A percentile compares a stretch with the other conserved stretches of the same genome.
Evolutionary conservation across 768 basidiomycete genomes (phyloP).

Genomic region (Macrolepiota albuminosa): DNA sequence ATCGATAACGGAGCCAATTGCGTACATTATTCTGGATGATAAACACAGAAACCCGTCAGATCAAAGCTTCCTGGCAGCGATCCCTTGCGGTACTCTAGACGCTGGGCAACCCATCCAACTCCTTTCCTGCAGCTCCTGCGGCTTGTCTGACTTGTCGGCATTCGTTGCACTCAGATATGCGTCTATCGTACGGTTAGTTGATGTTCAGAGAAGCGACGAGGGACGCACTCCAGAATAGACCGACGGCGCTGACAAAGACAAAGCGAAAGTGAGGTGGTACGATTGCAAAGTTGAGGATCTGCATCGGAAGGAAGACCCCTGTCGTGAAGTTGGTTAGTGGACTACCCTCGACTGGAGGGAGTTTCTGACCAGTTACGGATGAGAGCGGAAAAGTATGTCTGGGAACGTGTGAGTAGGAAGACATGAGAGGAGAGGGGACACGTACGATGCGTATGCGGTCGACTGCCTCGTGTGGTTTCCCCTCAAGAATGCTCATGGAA

Average conservation of each 20-base stretch:
- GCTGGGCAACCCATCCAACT: too few species aligned
- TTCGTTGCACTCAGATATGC: conserved; percentile 61
- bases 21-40: too few species aligned
- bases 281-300: conserved; percentile 73
- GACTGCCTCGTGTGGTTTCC: conserved; percentile 47
- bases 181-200: conserved; percentile 27
- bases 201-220: neutral
- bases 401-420: neutral
- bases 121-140: neutral
- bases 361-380: conserved; percentile 64
- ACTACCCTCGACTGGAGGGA: too few species aligned
- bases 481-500: conserved; percentile 78
- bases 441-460: conserved; percentile 44
- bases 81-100: neutral
- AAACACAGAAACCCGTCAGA: too few species aligned
- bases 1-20: conserved; percentile 61
- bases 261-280: conserved; percentile 77
- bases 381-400: conserved; percentile 72
- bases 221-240: conserved; percentile 77
- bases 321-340: too few species aligned
- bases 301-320: conserved; percentile 76
- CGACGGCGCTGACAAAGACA: conserved; percentile 68
- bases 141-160: conserved; percentile 22
- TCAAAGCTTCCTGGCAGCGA: too few species aligned
- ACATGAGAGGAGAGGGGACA: neutral